Base-by-base conservation (phyloP, 2,329 filamentous ascomycete genomes). In the Leptographium procerum region DNA sequence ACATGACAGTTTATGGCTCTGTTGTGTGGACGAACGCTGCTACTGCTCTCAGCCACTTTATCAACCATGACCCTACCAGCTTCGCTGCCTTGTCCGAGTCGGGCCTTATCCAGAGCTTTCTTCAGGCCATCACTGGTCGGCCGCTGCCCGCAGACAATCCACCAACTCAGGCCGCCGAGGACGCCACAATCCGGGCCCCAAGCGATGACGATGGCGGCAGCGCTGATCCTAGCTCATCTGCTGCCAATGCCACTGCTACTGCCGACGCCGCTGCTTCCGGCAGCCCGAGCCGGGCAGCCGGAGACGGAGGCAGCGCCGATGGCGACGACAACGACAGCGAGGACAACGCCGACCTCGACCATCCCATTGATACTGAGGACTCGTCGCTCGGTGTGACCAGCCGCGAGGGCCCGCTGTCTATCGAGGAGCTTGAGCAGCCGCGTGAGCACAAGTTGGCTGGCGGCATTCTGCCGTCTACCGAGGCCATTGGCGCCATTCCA, bases 41-140 rank as follows among this genome's bases (percentile, higher is more conserved):
- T 61, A 91, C 87, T 57, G 92, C 96, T 59, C 77, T 99, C 55
- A 94, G 89, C 68, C 92, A 90, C 65, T 99, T 99, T 71, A 95
- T 99, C 66, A 95, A 99, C 72, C 96, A 97, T 68, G 94, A 99
- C 67, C 94, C 94, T 0, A 99, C 94, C 0, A 99, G 94, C 70
- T 99, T 96, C 69, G 87, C 90, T 31, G 90, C 96, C 28, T 94
- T 99, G 63, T 90, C 89, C 16, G 94, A 99, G 72, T 92, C 94
- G 55, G 91, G 91, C 26, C 80, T 99, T 65, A 91, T 94, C 66
- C 87, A 87, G 68, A 89, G 85, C 56, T 87, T 96, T 60, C 78
- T 99, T 16, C 86, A 92, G 70, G 85, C 91, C 4, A 82, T 97
- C 57, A 95, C 84, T 1, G 78, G 81, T 5, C 74, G 73, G 29